Percentiles rank a stretch among this genome's conserved stretches.
These are phyloP conservation scores for Alternaria arbusti DNA, from an alignment of 2,329 filamentous ascomycete genomes.

Conservation along the genomic window DNA sequence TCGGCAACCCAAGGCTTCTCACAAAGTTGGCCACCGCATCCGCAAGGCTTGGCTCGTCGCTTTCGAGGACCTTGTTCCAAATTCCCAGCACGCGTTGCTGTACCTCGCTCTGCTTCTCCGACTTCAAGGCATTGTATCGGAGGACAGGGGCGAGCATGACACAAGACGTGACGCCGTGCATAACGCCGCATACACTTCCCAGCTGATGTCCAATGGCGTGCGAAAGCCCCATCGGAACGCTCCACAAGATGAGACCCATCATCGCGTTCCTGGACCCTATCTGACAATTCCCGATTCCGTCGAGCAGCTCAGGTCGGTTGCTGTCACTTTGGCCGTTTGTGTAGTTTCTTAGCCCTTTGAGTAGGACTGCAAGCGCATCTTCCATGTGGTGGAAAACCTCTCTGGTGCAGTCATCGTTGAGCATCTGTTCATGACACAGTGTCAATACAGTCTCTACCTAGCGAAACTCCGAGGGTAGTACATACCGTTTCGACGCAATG, in stretches of 20 bases:
- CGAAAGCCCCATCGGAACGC: constrained; percentile 26
- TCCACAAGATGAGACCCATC: constrained; percentile 25
- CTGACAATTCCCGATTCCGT: constrained; percentile 28
- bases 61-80: constrained; percentile 25
- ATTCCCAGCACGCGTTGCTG: constrained; percentile 22
- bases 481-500: constrained; percentile 37
- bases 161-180: constrained; percentile 32
- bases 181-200: constrained; percentile 24
- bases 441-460: not conserved
- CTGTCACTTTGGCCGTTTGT: constrained; percentile 21
- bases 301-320: constrained; percentile 15
- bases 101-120: constrained; percentile 12
- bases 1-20: constrained; percentile 22
- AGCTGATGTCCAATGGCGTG: constrained; percentile 33
- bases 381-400: constrained; percentile 26
- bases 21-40: constrained; percentile 32
- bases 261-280: constrained; percentile 29
- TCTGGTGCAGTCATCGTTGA: constrained; percentile 18
- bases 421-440: constrained; percentile 6
- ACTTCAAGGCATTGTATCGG: constrained; percentile 19
- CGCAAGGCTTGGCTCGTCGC: constrained; percentile 23
- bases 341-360: constrained; percentile 25
- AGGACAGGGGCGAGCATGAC: constrained; percentile 29
- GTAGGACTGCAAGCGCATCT: constrained; percentile 27
- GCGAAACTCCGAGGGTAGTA: not conserved